phyloP scores from a whole-genome alignment of 352 stramenopile genomes.

The Phytopythium ostracodes region DNA sequence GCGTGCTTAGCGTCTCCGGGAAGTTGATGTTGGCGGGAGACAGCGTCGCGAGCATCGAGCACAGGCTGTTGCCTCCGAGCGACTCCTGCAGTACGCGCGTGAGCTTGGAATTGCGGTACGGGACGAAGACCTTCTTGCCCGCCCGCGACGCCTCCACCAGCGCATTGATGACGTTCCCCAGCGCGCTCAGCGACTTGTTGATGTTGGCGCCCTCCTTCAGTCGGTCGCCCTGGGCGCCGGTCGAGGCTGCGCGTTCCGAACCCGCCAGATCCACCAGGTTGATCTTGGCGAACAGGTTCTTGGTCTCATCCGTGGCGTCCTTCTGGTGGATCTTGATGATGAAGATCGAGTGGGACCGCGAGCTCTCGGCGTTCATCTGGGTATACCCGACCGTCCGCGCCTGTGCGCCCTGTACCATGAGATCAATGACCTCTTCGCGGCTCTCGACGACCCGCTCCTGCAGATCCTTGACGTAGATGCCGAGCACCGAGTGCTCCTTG shows the following conservation, averaged over 20 bases:
- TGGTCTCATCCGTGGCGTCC: slow-evolving; percentile 73
- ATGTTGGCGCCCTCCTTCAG: slow-evolving; percentile 94
- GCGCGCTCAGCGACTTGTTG: slow-evolving; percentile 91
- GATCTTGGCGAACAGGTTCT: slow-evolving; percentile 91
- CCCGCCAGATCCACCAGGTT: slow-evolving; percentile 94
- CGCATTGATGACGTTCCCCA: slow-evolving; percentile 93
- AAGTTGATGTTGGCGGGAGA: slow-evolving; percentile 94
- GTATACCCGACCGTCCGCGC: slow-evolving; percentile 82
- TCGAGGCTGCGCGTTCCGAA: slow-evolving; percentile 89
- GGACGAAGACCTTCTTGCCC: slow-evolving; percentile 89
- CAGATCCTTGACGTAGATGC: slow-evolving; percentile 93
- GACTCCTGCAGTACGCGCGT: slow-evolving; percentile 91
- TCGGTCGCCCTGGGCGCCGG: slow-evolving; percentile 84
- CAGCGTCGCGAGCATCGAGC: slow-evolving; percentile 94
- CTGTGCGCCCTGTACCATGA: slow-evolving; percentile 67
- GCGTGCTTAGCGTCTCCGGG: slow-evolving; percentile 93
- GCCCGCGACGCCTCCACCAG: slow-evolving; percentile 80
- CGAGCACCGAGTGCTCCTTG: slow-evolving; percentile 92
- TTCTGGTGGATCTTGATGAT: slow-evolving; percentile 95
- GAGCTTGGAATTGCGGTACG: slow-evolving; percentile 94
- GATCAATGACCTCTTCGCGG: slow-evolving; percentile 79
- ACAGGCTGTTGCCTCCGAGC: slow-evolving; percentile 92
- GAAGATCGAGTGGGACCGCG: slow-evolving; percentile 94
- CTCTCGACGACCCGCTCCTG: slow-evolving; percentile 87
- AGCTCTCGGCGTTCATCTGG: slow-evolving; percentile 93